Percentiles rank a stretch among this genome's conserved stretches.
phyloP scores from a whole-genome alignment of 2,329 filamentous ascomycete species.

The Fusarium sp. region DNA sequence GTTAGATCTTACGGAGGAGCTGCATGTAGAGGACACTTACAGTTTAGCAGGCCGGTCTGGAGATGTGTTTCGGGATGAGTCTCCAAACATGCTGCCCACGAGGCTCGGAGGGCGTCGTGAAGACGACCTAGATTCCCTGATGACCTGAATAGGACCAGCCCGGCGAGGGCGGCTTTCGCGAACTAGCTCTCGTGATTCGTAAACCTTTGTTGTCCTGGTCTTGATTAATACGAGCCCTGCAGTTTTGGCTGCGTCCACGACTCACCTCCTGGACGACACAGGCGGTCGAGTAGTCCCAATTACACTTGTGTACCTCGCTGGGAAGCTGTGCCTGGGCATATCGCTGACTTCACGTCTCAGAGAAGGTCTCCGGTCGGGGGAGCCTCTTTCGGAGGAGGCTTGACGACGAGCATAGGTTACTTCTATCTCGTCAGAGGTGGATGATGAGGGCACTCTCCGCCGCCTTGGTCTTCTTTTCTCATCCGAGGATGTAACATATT shows the following conservation, averaged over 20 bases:
- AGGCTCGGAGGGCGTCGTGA: constrained; percentile 45
- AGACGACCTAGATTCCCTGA: constrained; percentile 42
- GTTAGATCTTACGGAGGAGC: constrained; percentile 20
- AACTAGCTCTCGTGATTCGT: constrained; percentile 38
- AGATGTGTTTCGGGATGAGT: constrained; percentile 43
- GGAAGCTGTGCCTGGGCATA: constrained; percentile 45
- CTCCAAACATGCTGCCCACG: constrained; percentile 44
- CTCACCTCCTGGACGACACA: constrained; percentile 49
- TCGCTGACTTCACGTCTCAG: constrained; percentile 47
- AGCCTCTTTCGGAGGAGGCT: constrained; percentile 45
- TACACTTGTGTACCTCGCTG: constrained; percentile 43
- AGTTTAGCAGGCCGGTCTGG: constrained; percentile 42
- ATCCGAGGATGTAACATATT: constrained; percentile 42
- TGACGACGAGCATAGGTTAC: constrained; percentile 34
- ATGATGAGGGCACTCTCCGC: constrained; percentile 36
- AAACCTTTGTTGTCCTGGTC: constrained; percentile 38
- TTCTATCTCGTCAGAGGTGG: constrained; percentile 43
- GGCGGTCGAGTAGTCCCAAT: constrained; percentile 52
- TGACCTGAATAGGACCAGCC: constrained; percentile 23
- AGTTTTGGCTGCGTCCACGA: neutral
- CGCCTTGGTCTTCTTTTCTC: constrained; percentile 40
- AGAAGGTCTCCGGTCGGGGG: constrained; percentile 44
- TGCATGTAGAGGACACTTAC: constrained; percentile 32
- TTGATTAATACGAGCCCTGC: constrained; percentile 8
- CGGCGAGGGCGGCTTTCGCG: constrained; percentile 42